These are phyloP conservation scores for Prunus davidiana DNA, from an alignment of 306 rosid species.

Conservation along the genomic window DNA sequence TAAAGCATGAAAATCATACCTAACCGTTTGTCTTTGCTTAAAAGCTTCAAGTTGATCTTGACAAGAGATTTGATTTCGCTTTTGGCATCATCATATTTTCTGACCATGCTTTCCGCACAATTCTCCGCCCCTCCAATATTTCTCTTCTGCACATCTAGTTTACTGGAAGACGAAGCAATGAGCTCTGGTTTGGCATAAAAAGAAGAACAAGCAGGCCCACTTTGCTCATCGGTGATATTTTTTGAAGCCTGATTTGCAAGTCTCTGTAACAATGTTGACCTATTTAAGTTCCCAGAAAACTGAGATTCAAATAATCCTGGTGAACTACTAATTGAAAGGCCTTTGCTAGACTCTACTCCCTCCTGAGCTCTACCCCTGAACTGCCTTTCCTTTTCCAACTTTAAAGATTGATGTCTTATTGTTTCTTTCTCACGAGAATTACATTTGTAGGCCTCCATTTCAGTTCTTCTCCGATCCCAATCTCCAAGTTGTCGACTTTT, in stretches of 20 bases:
- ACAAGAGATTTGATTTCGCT: slow-evolving; percentile 69
- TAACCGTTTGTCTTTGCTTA: slow-evolving; percentile 46
- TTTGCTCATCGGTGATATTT: slow-evolving; percentile 21
- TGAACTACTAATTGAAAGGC: slow-evolving; percentile 23
- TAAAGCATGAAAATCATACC: slow-evolving; percentile 31
- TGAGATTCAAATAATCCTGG: slow-evolving; percentile 28
- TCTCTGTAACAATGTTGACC: background rate
- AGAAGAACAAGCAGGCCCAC: slow-evolving; percentile 20
- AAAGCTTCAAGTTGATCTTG: slow-evolving; percentile 65
- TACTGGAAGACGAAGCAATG: slow-evolving; percentile 20
- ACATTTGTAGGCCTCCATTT: slow-evolving; percentile 21
- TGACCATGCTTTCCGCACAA: slow-evolving; percentile 14
- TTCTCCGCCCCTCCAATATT: slow-evolving; percentile 20
- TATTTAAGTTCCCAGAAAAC: background rate
- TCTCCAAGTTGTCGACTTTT: slow-evolving; percentile 26
- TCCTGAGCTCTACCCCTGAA: slow-evolving; percentile 27
- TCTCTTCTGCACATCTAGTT: slow-evolving; percentile 3
- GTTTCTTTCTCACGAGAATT: slow-evolving; percentile 16
- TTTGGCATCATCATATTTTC: slow-evolving; percentile 44
- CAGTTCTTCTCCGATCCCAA: slow-evolving; percentile 8
- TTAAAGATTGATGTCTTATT: slow-evolving; percentile 8
- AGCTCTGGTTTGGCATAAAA: slow-evolving; percentile 3
- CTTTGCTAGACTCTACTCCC: slow-evolving; percentile 20
- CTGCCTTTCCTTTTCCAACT: slow-evolving; percentile 28
- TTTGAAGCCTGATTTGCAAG: slow-evolving; percentile 12